Evolutionary conservation across 257 asterid species (phyloP).

Genomic region (Paraleonurus japonicus): DNA sequence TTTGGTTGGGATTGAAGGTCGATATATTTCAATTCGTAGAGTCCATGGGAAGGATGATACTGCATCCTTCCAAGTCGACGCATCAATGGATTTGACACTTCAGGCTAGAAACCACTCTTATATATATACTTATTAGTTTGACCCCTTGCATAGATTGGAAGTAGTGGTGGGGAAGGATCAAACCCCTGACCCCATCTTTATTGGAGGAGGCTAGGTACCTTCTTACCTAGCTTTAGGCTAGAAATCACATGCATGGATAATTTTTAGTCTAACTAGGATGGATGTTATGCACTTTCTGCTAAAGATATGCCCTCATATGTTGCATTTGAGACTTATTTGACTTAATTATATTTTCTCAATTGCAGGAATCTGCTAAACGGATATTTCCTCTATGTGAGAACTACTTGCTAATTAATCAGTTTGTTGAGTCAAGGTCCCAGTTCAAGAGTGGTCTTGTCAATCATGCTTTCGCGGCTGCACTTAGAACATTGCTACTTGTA

Average conservation of each 20-base stretch:
- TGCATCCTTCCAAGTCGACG: constrained; percentile 65
- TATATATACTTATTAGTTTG: background rate
- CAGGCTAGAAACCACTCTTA: constrained; percentile 50
- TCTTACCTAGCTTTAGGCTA: constrained; percentile 38
- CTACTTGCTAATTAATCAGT: constrained; percentile 67
- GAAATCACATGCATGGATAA: constrained; percentile 10
- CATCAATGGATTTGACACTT: constrained; percentile 95
- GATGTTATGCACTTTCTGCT: background rate
- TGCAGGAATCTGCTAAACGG: constrained; percentile 91
- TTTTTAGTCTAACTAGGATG: constrained; percentile 12
- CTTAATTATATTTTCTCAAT: constrained; percentile 14
- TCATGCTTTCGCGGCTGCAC: constrained; percentile 97
- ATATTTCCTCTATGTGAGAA: constrained; percentile 86
- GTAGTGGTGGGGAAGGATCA: background rate
- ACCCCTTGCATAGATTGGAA: background rate
- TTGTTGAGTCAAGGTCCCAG: constrained; percentile 90
- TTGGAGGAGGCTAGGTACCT: background rate
- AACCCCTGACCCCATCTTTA: background rate
- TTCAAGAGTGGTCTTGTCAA: constrained; percentile 90
- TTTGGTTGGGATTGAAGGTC: constrained; percentile 90
- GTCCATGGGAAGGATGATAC: constrained; percentile 58
- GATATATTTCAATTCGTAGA: constrained; percentile 67
- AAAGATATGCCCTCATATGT: constrained; percentile 4
- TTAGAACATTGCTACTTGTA: constrained; percentile 86
- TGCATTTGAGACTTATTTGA: constrained; percentile 1